phyloP scores from a whole-genome alignment of 202 grass and related monocot species.

The Musa balbisiana region DNA sequence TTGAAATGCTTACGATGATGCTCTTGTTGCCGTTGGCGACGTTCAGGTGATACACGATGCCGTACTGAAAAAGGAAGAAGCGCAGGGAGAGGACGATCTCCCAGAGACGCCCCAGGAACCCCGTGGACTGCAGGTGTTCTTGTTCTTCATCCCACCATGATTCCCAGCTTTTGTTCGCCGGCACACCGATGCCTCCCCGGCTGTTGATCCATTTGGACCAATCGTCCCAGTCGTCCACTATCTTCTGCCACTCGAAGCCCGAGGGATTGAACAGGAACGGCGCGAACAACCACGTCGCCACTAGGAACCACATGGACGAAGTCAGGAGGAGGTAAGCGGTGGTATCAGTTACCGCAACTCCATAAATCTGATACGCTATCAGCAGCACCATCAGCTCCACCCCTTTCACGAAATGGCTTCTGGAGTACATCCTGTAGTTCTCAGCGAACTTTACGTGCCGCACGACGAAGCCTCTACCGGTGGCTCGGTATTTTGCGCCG shows the following conservation, averaged over 20 bases:
- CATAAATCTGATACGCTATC: conserved; percentile 54
- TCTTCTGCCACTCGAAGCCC: conserved; percentile 88
- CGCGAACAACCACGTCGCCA: conserved; percentile 73
- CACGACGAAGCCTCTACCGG: conserved; percentile 70
- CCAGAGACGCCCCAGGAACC: conserved; percentile 55
- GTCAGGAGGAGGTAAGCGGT: conserved; percentile 55
- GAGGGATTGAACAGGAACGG: conserved; percentile 93
- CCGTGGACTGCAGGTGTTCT: conserved; percentile 75
- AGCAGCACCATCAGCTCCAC: conserved; percentile 61
- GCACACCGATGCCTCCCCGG: conserved; percentile 78
- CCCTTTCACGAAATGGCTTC: conserved; percentile 74
- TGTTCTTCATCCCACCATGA: conserved; percentile 97
- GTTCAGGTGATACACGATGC: conserved; percentile 84
- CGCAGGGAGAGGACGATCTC: conserved; percentile 68
- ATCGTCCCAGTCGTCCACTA: conserved; percentile 87
- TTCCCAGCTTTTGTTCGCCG: conserved; percentile 90
- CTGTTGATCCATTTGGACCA: conserved; percentile 79
- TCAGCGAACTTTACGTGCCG: conserved; percentile 76
- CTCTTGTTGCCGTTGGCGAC: conserved; percentile 75
- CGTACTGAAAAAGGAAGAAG: conserved; percentile 90
- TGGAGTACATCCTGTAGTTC: conserved; percentile 78
- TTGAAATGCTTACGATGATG: conserved; percentile 46
- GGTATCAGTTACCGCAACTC: conserved; percentile 44
- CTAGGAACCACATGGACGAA: conserved; percentile 86
- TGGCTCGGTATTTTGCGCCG: conserved; percentile 66